These are phyloP conservation scores for Ceratobasidium theobromae DNA, from an alignment of 1,284 basidiomycete genomes.

Conservation along the genomic window DNA sequence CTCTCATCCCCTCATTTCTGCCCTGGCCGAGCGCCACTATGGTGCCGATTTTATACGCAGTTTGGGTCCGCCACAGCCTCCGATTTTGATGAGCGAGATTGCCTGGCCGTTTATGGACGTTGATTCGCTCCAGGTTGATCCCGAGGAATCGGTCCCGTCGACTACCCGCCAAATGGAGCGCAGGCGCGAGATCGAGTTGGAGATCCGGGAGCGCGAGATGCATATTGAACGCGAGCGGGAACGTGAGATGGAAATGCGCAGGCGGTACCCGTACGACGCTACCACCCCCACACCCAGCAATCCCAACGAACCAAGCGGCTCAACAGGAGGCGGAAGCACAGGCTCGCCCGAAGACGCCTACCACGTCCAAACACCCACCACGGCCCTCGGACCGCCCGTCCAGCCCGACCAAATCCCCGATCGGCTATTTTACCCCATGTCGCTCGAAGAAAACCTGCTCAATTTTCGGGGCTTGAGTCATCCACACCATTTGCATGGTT, in stretches of 20 bases:
- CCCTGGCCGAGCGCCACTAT: slow-evolving; percentile 57
- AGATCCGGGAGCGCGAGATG: slow-evolving; percentile 7
- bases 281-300: neutral
- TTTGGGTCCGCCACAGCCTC: slow-evolving; percentile 1
- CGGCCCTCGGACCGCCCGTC: slow-evolving; percentile 2
- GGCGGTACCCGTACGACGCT: neutral
- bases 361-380: slow-evolving; percentile 3
- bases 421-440: slow-evolving; percentile 24
- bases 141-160: neutral
- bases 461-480: slow-evolving; percentile 5
- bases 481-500: slow-evolving; percentile 14
- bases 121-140: slow-evolving; percentile 15
- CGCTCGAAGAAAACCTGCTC: slow-evolving; percentile 20
- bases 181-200: neutral
- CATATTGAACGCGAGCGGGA: too few species aligned
- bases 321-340: neutral
- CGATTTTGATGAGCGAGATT: slow-evolving; percentile 27
- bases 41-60: slow-evolving; percentile 14
- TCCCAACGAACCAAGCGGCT: neutral
- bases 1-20: slow-evolving; percentile 75
- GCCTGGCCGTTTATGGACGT: slow-evolving; percentile 23
- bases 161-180: neutral
- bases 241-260: neutral
- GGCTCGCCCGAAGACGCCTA: neutral
- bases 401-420: slow-evolving; percentile 20